These are phyloP conservation scores for Allium fistulosum DNA, from an alignment of 106 monocot species.

Conservation along the genomic window DNA sequence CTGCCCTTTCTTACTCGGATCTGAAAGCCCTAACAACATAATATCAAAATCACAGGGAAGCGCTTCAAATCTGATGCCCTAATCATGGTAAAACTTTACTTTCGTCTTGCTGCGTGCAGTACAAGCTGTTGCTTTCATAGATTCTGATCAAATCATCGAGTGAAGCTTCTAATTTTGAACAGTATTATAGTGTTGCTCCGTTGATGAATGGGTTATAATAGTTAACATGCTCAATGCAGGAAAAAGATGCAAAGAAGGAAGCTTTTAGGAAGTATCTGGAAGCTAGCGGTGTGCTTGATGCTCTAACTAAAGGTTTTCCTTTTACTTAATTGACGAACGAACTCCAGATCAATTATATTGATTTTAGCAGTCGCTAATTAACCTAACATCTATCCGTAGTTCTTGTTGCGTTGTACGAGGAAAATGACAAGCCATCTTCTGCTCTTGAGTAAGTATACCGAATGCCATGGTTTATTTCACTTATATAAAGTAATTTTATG, in stretches of 20 bases:
- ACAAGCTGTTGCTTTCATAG: too few species aligned
- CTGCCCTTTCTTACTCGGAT: too few species aligned
- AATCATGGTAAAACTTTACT: too few species aligned
- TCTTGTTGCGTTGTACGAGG: slow-evolving; percentile 85
- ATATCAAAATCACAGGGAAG: too few species aligned
- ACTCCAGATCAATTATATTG: neutral
- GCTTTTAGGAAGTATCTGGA: slow-evolving; percentile 93
- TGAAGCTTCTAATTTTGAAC: too few species aligned
- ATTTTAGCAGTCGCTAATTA: neutral
- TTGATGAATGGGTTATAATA: too few species aligned
- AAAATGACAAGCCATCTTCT: slow-evolving; percentile 71
- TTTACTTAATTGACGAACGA: neutral
- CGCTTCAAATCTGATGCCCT: too few species aligned
- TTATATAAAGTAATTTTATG: neutral
- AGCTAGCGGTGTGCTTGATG: slow-evolving; percentile 81
- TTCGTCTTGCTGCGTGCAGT: too few species aligned
- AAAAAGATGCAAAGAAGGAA: slow-evolving; percentile 90
- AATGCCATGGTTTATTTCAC: neutral
- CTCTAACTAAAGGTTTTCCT: slow-evolving; percentile 84
- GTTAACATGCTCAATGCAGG: slow-evolving; percentile 27
- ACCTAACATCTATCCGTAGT: slow-evolving; percentile 27
- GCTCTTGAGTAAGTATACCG: slow-evolving; percentile 70
- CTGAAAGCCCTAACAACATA: too few species aligned
- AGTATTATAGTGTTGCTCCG: too few species aligned
- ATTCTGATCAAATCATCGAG: too few species aligned